Evolutionary conservation across 164 flowering plant genomes (phyloP).

Genomic region (Tetrastigma voinierianum): DNA sequence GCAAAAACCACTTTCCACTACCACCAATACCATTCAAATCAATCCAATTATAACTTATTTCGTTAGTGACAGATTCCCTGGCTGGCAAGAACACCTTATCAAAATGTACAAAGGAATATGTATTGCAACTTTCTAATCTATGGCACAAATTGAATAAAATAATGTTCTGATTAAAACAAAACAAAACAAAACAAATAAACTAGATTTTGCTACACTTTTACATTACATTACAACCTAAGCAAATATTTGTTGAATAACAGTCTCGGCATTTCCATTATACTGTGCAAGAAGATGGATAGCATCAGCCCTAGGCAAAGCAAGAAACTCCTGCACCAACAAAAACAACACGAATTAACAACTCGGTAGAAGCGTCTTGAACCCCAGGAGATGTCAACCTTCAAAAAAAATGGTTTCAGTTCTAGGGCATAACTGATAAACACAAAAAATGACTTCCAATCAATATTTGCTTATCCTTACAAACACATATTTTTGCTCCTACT

Average conservation of each 20-base stretch:
- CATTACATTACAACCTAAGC: constrained; percentile 36
- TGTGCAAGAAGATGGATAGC: constrained; percentile 94
- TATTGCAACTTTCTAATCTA: background rate
- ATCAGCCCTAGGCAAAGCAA: constrained; percentile 95
- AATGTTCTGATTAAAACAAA: background rate
- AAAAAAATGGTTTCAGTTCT: too few relatives aligned
- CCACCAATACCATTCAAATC: background rate
- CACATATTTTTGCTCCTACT: too few relatives aligned
- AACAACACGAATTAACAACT: background rate
- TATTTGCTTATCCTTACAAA: too few relatives aligned
- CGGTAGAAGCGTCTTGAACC: too few relatives aligned
- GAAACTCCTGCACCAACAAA: constrained; percentile 77
- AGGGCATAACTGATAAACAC: too few relatives aligned
- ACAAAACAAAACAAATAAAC: constrained; percentile 6
- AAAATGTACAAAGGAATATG: background rate
- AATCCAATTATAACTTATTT: background rate
- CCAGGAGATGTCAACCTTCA: too few relatives aligned
- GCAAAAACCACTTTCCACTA: background rate
- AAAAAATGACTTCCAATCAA: too few relatives aligned
- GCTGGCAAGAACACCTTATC: background rate
- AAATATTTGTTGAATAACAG: constrained; percentile 92
- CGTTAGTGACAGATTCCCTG: background rate
- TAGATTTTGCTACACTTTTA: background rate
- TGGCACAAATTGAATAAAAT: constrained; percentile 20
- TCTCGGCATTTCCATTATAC: constrained; percentile 92